Evolutionary conservation across 202 grass and related monocot species (phyloP).

Genomic region (Dendrocalamus latiflorus): DNA sequence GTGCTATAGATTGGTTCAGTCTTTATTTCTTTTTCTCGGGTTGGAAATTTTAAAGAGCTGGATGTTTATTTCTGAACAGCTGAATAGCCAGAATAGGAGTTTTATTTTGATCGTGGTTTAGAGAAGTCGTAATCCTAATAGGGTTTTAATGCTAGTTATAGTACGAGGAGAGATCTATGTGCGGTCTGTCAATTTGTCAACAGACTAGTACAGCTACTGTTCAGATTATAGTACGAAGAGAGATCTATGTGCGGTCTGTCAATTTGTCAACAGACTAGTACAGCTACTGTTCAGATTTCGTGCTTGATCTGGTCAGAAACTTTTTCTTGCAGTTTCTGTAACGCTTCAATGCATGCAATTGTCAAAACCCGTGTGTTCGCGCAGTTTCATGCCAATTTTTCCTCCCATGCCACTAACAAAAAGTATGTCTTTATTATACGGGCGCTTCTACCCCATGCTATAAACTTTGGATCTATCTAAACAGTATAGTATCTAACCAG

Average conservation of each 20-base stretch:
- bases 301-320: slow-evolving; percentile 6
- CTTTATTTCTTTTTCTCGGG: not conserved
- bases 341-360: not conserved
- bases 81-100: not conserved
- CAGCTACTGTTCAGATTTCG: not conserved
- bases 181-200: not conserved
- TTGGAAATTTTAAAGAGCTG: not conserved
- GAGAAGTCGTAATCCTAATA: not conserved
- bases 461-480: too few relatives aligned
- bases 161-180: slow-evolving; percentile 27
- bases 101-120: not conserved
- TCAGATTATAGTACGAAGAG: not conserved
- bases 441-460: too few relatives aligned
- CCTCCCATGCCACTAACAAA: not conserved
- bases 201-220: not conserved
- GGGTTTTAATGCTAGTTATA: not conserved
- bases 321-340: not conserved
- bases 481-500: too few relatives aligned
- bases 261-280: not conserved
- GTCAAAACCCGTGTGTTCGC: not conserved
- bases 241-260: slow-evolving; percentile 11
- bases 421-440: not conserved
- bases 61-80: not conserved
- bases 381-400: not conserved
- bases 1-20: not conserved